These are phyloP conservation scores for Mycena polygramma DNA, from an alignment of 768 basidiomycete genomes.

Conservation along the genomic window DNA sequence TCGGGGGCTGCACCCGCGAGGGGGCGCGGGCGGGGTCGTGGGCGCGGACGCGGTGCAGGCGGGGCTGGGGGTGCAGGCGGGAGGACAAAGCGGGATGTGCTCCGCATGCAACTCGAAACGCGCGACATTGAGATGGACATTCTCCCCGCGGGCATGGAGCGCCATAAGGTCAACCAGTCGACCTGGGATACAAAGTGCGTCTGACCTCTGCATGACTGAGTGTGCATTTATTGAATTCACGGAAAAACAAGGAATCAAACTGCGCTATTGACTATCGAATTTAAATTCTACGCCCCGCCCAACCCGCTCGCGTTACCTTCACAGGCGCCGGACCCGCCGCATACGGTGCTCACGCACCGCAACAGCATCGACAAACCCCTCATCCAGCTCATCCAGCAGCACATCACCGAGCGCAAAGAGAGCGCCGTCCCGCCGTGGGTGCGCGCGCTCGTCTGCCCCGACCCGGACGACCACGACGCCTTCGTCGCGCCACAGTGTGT, in stretches of 20 bases:
- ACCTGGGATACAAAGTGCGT: slow-evolving; percentile 85
- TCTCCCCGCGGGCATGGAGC: slow-evolving; percentile 87
- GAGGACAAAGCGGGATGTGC: slow-evolving; percentile 72
- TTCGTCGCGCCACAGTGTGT: slow-evolving; percentile 73
- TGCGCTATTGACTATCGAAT: slow-evolving; percentile 79
- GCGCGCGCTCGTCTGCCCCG: slow-evolving; percentile 61
- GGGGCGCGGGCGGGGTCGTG: slow-evolving; percentile 45
- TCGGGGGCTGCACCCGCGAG: slow-evolving; percentile 42
- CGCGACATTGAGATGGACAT: slow-evolving; percentile 82
- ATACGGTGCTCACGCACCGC: slow-evolving; percentile 73
- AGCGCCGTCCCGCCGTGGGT: slow-evolving; percentile 67
- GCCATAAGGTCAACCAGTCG: slow-evolving; percentile 82
- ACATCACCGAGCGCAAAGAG: slow-evolving; percentile 63
- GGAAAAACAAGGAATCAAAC: slow-evolving; percentile 67
- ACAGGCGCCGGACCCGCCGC: slow-evolving; percentile 52
- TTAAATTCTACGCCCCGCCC: slow-evolving; percentile 71
- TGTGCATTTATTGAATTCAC: slow-evolving; percentile 1
- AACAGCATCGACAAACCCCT: slow-evolving; percentile 67
- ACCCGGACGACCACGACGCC: slow-evolving; percentile 67
- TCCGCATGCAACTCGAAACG: slow-evolving; percentile 77
- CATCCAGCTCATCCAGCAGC: slow-evolving; percentile 61
- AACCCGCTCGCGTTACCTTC: slow-evolving; percentile 58
- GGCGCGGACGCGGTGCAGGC: slow-evolving; percentile 46
- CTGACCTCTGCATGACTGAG: slow-evolving; percentile 32
- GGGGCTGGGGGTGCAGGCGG: slow-evolving; percentile 42